Conservation (phyloP, 495 filamentous ascomycete species). For the Arthonia radiata region DNA sequence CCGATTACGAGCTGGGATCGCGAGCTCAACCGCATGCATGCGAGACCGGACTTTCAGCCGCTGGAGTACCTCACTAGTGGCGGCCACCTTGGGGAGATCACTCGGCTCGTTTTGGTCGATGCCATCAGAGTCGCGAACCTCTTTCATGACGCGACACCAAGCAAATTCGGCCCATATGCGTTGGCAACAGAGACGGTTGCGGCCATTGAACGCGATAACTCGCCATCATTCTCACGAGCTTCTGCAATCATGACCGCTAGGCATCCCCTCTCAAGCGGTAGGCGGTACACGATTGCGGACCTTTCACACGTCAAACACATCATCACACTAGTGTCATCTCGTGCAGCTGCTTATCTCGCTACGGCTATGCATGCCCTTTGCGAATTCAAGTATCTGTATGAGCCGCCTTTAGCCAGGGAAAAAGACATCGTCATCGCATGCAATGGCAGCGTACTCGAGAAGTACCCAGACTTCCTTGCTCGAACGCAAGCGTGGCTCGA, state of each 20-base stretch:
- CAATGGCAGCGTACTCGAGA: slow-evolving; percentile 39
- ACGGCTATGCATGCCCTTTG: slow-evolving; percentile 41
- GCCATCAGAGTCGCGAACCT: slow-evolving; percentile 27
- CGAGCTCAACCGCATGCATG: slow-evolving; percentile 14
- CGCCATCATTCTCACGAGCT: slow-evolving; percentile 19
- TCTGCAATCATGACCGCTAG: slow-evolving; percentile 22
- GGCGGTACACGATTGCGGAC: slow-evolving; percentile 25
- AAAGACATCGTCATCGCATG: slow-evolving; percentile 25
- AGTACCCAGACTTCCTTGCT: slow-evolving; percentile 38
- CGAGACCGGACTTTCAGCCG: slow-evolving; percentile 18
- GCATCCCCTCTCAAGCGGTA: slow-evolving; percentile 21
- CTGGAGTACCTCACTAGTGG: slow-evolving; percentile 26
- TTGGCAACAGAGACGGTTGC: slow-evolving; percentile 36
- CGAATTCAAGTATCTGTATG: background rate
- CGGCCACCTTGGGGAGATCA: slow-evolving; percentile 30
- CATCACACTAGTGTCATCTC: slow-evolving; percentile 27
- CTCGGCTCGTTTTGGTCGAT: slow-evolving; percentile 24
- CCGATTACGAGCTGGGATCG: slow-evolving; percentile 19
- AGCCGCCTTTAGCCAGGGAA: background rate
- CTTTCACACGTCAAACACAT: slow-evolving; percentile 28
- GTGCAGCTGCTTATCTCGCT: slow-evolving; percentile 37
- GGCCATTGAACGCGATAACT: slow-evolving; percentile 29
- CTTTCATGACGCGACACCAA: slow-evolving; percentile 30
- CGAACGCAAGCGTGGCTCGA: too few relatives aligned
- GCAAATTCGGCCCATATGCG: slow-evolving; percentile 27